Base-by-base conservation (phyloP, 768 basidiomycete species). In the Rhodotorula sphaerocarpa region DNA sequence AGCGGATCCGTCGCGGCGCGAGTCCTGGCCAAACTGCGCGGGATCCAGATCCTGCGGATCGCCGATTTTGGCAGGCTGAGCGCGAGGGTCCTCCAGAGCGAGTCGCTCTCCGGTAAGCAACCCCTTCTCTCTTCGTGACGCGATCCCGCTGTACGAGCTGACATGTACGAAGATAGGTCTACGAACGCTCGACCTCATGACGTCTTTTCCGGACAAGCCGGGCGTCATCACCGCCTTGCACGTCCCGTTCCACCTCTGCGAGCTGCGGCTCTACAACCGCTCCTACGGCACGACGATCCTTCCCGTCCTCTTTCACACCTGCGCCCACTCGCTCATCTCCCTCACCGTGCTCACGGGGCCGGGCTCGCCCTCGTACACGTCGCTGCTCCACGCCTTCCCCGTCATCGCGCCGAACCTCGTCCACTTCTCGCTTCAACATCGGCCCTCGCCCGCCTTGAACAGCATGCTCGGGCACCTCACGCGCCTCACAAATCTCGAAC, bases 61-160 rank as follows among this genome's bases (percentile, higher is more conserved):
- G 56, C 52, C 33, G 65, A 66, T 25, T 66, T 66, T 42, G 65
- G 65, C 5, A n/a, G 65, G 7, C 36, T 66, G 25, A 54, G 51
- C 33, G 55, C 48, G 2, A 31, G 47, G 41, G 59, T 61, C 11
- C 30, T 66, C 28, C 56, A 57, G 41, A 39, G 33, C 28, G 65
- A 66, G 12, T 57, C 43, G 36, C 46, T 66, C 16, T 36, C 50
- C 7, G 60, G 65, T 66, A 33, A 30, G 64, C 34, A n/a, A n/a
- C n/a, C 7, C n/a, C 4, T 10, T 34, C 48, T 5, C 12, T 39
- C 25, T 10, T 25, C 11, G 28, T 31, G 28, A 10, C 27, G 11
- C 31, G n/a, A 31, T 20, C 23, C 36, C 31, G 33, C 15, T 7
- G 9, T 15, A 7, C 20, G 20, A 5, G 21, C 41, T 11, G 1